Conservation (phyloP, 2,329 filamentous ascomycete species). For the Fusarium bulbicola region DNA sequence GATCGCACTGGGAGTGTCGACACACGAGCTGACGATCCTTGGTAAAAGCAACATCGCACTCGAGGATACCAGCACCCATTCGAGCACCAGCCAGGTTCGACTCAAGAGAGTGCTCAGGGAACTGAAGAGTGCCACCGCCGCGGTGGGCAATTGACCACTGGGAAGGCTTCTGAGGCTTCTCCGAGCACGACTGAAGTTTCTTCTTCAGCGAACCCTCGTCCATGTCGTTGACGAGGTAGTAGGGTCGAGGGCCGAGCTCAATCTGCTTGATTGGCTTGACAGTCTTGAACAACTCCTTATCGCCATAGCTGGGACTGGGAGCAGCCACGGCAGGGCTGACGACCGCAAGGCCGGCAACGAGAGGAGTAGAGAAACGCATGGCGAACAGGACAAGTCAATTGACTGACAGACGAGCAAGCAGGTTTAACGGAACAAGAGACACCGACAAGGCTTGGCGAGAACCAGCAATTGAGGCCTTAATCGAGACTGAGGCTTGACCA, state of each 20-base stretch:
- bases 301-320: conserved; percentile 35
- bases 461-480: conserved; percentile 10
- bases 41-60: conserved; percentile 75
- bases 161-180: conserved; percentile 60
- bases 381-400: conserved; percentile 19
- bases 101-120: conserved; percentile 71
- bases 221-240: conserved; percentile 72
- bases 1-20: conserved; percentile 72
- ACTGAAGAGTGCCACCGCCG: conserved; percentile 68
- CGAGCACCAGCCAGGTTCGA: conserved; percentile 69
- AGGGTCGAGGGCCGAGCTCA: conserved; percentile 70
- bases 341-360: conserved; percentile 46
- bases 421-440: neutral
- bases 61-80: conserved; percentile 73
- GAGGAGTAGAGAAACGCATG: conserved; percentile 47
- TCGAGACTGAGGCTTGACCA: conserved; percentile 24
- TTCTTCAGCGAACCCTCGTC: conserved; percentile 66
- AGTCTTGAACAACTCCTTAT: conserved; percentile 40
- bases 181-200: conserved; percentile 66
- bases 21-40: conserved; percentile 72
- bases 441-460: conserved; percentile 4
- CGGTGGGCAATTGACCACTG: conserved; percentile 70
- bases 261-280: conserved; percentile 59
- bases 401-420: neutral
- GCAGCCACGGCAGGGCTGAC: conserved; percentile 41